Evolutionary conservation across 1,284 basidiomycete species (phyloP).

Genomic region (Trichosporon sp.): DNA sequence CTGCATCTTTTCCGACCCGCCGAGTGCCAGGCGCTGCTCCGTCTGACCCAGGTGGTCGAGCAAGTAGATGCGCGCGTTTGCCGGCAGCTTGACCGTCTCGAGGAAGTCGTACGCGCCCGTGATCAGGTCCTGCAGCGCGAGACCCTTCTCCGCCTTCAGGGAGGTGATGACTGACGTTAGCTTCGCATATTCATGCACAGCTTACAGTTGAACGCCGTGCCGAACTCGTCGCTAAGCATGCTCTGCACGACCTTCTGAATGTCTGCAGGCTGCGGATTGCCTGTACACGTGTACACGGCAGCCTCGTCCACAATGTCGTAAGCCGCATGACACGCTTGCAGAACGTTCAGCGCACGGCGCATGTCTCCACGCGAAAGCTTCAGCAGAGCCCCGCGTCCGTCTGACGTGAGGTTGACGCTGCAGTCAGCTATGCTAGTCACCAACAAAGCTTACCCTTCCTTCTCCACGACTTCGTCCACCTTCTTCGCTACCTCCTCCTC

Average conservation of each 20-base stretch:
- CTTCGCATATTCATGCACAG: background rate
- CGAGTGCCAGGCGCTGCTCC: slow-evolving; percentile 91
- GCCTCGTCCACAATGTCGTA: slow-evolving; percentile 85
- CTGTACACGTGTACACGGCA: slow-evolving; percentile 95
- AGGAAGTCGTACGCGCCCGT: slow-evolving; percentile 89
- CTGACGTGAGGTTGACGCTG: slow-evolving; percentile 82
- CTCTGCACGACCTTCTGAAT: slow-evolving; percentile 90
- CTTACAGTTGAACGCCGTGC: slow-evolving; percentile 71
- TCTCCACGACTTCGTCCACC: slow-evolving; percentile 75
- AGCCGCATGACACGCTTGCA: slow-evolving; percentile 97
- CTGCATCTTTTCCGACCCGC: slow-evolving; percentile 93
- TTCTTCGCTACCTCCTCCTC: slow-evolving; percentile 82
- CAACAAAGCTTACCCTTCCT: slow-evolving; percentile 69
- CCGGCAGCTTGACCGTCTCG: slow-evolving; percentile 80
- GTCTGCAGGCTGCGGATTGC: slow-evolving; percentile 90
- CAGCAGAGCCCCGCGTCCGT: slow-evolving; percentile 85
- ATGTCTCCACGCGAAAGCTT: slow-evolving; percentile 96
- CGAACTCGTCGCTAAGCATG: slow-evolving; percentile 97
- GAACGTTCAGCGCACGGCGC: slow-evolving; percentile 91
- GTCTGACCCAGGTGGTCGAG: slow-evolving; percentile 86
- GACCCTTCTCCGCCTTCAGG: slow-evolving; percentile 86
- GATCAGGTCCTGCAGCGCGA: slow-evolving; percentile 95
- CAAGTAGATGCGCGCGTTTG: slow-evolving; percentile 83
- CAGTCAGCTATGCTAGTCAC: background rate
- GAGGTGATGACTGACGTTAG: slow-evolving; percentile 71